Base-by-base conservation (phyloP, 768 basidiomycete genomes). In the Boletus tomentosulus region DNA sequence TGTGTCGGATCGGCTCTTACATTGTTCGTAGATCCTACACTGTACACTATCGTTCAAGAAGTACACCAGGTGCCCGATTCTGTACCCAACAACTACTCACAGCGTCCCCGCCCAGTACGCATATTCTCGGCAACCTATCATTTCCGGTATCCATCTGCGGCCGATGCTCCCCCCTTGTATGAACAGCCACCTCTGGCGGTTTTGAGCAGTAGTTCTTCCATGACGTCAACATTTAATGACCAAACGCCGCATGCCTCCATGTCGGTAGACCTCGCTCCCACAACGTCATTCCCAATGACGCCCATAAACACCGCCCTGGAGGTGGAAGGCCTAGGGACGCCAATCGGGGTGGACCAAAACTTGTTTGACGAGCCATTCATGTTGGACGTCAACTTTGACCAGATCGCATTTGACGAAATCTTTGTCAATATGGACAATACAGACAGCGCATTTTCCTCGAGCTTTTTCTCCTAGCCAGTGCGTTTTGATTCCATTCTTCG, bases 21-120 rank as follows among this genome's bases (percentile, higher is more conserved):
- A 22, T 43, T 24, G 37, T n/a, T 45, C 28, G 10, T 56, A 89
- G 87, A 89, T 67, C 84, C 85, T 22, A 81, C 84, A 4, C 68
- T 77, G 51, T 89, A 79, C 66, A 81, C 78, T 3, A 86, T 89
- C 62, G 70, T 81, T 41, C 87, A 89, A 63, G 80, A 85, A 47
- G 82, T 89, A 44, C 62, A 68, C 49, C 66, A 65, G 44, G 60
- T 73, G 27, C 60, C 61, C 16, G 65, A 70, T 30, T 37, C 48
- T 24, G 59, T 60, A 27, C 61, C 72, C 27, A 63, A 59, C 12
- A 50, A 47, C 35, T 49, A 50, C 15, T 47, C 59, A 6, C 56
- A 50, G n/a, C 67, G 69, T 2, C 59, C 67, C 15, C 67, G 61
- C 8, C 65, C 60, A 24, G 60, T 68, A 1, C 57, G 73, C 31